Conservation (phyloP, 2,329 filamentous ascomycete genomes). For the Coniochaeta prunicola region DNA sequence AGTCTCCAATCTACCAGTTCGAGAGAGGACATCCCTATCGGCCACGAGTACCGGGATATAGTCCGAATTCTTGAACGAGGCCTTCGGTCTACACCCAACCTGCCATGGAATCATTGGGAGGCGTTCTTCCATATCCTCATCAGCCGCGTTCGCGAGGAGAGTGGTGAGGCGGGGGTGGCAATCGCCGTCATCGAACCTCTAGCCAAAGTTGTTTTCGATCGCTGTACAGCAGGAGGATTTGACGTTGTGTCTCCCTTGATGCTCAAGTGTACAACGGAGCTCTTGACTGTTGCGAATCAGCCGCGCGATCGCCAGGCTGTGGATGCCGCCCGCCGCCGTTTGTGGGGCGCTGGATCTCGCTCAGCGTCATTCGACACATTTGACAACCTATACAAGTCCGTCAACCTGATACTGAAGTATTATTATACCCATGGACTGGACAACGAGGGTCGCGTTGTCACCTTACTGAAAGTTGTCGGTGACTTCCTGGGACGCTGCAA, state of each 20-base stretch:
- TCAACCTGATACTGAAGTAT: conserved; percentile 42
- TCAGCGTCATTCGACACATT: conserved; percentile 51
- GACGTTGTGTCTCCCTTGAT: conserved; percentile 15
- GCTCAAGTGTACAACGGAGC: conserved; percentile 28
- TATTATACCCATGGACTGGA: conserved; percentile 33
- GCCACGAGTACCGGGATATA: conserved; percentile 63
- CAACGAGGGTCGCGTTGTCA: conserved; percentile 22
- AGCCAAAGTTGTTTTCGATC: conserved; percentile 45
- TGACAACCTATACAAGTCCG: conserved; percentile 56
- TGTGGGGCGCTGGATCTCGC: conserved; percentile 49
- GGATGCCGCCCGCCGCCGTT: conserved; percentile 55
- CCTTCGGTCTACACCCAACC: conserved; percentile 38
- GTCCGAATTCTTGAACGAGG: conserved; percentile 61
- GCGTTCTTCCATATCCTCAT: conserved; percentile 51
- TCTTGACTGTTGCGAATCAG: conserved; percentile 41
- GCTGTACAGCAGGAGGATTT: conserved; percentile 14
- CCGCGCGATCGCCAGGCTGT: conserved; percentile 56
- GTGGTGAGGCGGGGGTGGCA: conserved; percentile 60
- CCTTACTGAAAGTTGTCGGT: conserved; percentile 44
- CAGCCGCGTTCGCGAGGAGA: conserved; percentile 50
- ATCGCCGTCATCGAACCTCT: conserved; percentile 65
- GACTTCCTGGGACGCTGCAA: conserved; percentile 45
- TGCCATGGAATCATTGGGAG: conserved; percentile 41
- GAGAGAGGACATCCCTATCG: conserved; percentile 38
- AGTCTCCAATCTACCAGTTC: conserved; percentile 31